phyloP scores from a whole-genome alignment of 495 filamentous ascomycete species.

The Trichoderma orchidacearum region DNA sequence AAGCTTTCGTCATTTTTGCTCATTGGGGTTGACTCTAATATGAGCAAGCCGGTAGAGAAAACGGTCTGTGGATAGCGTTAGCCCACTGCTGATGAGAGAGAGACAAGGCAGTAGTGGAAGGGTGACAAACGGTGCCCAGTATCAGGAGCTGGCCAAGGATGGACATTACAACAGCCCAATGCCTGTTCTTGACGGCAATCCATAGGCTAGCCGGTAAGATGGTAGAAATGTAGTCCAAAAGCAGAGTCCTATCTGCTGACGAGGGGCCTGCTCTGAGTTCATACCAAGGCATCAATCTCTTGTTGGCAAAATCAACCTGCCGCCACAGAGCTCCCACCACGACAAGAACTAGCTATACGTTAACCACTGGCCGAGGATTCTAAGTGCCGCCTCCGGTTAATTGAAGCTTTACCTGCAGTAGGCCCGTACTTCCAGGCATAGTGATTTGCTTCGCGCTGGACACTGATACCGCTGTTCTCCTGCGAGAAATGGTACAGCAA shows the following conservation, averaged over 20 bases:
- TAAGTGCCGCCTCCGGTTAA: too few relatives aligned
- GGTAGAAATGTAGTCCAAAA: constrained; percentile 7
- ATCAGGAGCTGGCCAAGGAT: constrained; percentile 4
- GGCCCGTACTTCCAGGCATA: constrained; percentile 18
- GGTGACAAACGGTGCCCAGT: constrained; percentile 2
- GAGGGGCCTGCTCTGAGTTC: constrained; percentile 4
- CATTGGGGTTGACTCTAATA: constrained; percentile 3
- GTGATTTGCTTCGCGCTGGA: constrained; percentile 6
- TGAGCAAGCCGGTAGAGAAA: constrained; percentile 8
- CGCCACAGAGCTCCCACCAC: constrained; percentile 11
- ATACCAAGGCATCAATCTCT: constrained; percentile 13
- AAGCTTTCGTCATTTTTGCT: neutral
- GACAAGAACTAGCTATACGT: constrained; percentile 3
- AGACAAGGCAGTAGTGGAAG: neutral
- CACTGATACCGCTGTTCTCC: constrained; percentile 7
- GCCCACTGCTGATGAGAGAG: neutral
- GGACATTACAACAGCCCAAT: constrained; percentile 4
- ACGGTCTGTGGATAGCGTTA: constrained; percentile 4
- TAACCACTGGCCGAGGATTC: neutral
- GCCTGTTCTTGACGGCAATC: constrained; percentile 2
- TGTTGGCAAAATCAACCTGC: constrained; percentile 11
- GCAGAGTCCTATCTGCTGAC: constrained; percentile 2
- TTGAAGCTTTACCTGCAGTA: constrained; percentile 8
- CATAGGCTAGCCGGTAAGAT: constrained; percentile 1
- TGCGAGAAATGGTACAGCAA: constrained; percentile 7